These are phyloP conservation scores for Protomyces macrosporus DNA, from an alignment of 1,139 yeast genomes.

Conservation along the genomic window DNA sequence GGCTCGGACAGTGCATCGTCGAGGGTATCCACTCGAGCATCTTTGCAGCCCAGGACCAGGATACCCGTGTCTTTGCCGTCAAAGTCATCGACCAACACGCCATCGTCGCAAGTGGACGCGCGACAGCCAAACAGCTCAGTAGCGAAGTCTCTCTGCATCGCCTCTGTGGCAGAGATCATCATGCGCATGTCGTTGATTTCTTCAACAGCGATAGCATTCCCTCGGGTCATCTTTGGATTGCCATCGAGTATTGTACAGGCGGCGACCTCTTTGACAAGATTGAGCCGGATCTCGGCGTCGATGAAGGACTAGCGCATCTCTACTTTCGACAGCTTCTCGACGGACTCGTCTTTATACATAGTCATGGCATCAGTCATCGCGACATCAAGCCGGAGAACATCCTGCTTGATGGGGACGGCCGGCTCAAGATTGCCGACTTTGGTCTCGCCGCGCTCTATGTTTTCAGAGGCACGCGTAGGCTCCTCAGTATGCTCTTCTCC, in stretches of 20 bases:
- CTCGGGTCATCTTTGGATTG: conserved; percentile 45
- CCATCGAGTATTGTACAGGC: conserved; percentile 61
- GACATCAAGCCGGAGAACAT: conserved; percentile 84
- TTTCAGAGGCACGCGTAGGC: conserved; percentile 44
- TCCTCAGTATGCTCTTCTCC: conserved; percentile 6
- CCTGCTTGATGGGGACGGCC: conserved; percentile 62
- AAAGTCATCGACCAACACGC: conserved; percentile 52
- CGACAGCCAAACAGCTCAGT: conserved; percentile 45
- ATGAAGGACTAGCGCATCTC: conserved; percentile 60
- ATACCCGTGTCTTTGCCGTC: conserved; percentile 46
- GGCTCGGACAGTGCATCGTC: conserved; percentile 12
- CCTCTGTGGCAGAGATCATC: conserved; percentile 46
- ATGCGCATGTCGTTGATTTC: conserved; percentile 54
- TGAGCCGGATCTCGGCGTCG: conserved; percentile 64
- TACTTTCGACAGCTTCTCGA: conserved; percentile 59
- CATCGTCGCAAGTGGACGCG: conserved; percentile 45
- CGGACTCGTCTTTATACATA: conserved; percentile 57
- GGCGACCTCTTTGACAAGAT: conserved; percentile 71
- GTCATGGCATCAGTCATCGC: conserved; percentile 73
- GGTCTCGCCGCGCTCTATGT: conserved; percentile 60
- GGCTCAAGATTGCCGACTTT: conserved; percentile 62
- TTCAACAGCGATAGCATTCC: conserved; percentile 46
- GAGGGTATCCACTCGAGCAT: conserved; percentile 16
- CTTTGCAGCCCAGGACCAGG: neutral
- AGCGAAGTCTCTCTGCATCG: conserved; percentile 53